A percentile compares a stretch with the other conserved stretches of the same genome.
These are phyloP conservation scores for Tolypocladium ovalisporum DNA, from an alignment of 2,329 filamentous ascomycete species.

Conservation along the genomic window DNA sequence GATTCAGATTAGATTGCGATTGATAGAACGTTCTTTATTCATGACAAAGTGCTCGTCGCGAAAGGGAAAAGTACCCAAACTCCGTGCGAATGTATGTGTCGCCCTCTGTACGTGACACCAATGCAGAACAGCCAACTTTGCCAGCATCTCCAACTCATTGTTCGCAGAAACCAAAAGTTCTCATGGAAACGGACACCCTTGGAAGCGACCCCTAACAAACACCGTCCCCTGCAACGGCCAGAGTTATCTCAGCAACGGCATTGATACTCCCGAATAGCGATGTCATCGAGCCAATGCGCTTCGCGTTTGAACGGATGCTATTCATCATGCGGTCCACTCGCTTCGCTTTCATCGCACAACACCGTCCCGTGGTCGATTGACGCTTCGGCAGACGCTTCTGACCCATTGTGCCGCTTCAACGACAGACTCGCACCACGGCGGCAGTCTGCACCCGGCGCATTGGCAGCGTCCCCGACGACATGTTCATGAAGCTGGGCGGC, in stretches of 20 bases:
- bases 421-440: background rate
- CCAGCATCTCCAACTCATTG: background rate
- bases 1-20: background rate
- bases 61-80: background rate
- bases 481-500: background rate
- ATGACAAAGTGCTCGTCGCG: background rate
- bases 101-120: background rate
- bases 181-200: slow-evolving; percentile 8
- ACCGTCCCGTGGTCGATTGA: background rate
- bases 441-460: background rate
- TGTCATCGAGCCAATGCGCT: background rate
- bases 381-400: background rate
- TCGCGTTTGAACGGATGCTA: background rate
- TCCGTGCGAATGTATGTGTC: slow-evolving; percentile 1
- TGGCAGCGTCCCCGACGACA: background rate
- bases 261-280: background rate
- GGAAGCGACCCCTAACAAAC: slow-evolving; percentile 4
- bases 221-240: slow-evolving; percentile 2
- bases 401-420: background rate
- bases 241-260: slow-evolving; percentile 13
- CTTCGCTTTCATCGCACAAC: background rate
- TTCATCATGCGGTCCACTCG: background rate
- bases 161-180: background rate
- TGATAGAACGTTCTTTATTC: background rate
- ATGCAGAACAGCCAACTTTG: background rate